Base-by-base conservation (phyloP, 2,329 filamentous ascomycete species). In the Cordyceps javanica region DNA sequence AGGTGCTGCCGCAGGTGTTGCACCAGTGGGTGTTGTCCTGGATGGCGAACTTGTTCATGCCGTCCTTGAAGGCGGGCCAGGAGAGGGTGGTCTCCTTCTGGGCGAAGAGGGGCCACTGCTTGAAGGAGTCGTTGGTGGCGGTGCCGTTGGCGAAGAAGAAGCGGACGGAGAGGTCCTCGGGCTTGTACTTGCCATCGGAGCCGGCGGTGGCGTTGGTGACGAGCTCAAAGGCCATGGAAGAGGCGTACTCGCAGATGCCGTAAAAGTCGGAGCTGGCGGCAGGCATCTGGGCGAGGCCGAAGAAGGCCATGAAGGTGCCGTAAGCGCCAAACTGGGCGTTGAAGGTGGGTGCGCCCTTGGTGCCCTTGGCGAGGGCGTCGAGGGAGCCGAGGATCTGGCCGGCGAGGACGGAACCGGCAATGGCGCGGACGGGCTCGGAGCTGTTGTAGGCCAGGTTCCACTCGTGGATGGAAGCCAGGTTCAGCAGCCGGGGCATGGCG, bases 191-290 rank as follows among this genome's bases (percentile, higher is more conserved):
- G 49, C 66, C 57, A 13, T 72, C 77, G 3, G 75, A 62, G 48
- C 66, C 57, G 10, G 72, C 77, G 3, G 75, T 73, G 80, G 80
- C 72, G 62, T 77, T 77, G 56, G 82, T 82, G 55, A 85, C 76
- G 23, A 87, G 75, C 76, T 96, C 92, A 69, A 95, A 92, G 6
- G 79, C 79, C 82, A 96, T 90, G 62, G 85, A 85, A 3, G 86
- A 88, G 5, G 91, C 91, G 66, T 96, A 96, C 73, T 91, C 87
- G n/a, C 87, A 85, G 13, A 96, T 76, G 56, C 89, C 89, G 59
- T 75, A 85, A 75, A 96, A 96, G 69, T 89, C 75, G 1, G 73
- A 63, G 59, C 78, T 82, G 2, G 74, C 78, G 13, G 72, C 67
- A 6, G 75, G 73, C 57, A 86, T 76, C 60, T 77, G 69, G 6